Evolutionary conservation across 139 green algal genomes (phyloP), one percentile per base, ranked within the genome.

Genomic region (Coelastrella sp.): DNA sequence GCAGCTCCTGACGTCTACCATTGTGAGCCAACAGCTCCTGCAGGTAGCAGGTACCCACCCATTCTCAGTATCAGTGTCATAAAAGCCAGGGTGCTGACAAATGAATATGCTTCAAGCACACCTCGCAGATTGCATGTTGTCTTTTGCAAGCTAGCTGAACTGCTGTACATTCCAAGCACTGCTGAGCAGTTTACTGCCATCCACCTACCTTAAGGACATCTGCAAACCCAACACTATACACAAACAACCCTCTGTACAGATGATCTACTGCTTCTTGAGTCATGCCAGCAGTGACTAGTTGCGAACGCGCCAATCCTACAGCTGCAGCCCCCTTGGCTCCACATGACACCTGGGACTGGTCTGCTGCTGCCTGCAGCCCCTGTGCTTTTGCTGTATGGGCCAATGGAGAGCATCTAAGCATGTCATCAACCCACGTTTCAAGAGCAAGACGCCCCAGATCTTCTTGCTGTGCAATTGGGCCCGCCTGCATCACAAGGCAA

Each of bases 221-320:
- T 57, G 89, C 89, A 62, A 92, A 91, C 50, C 90, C 90, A 11
- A 92, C 82, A 21, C 87, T 91, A 67, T 93, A 92, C n/a, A 92
- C 90, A 63, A 91, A 92, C 79, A 94, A 79, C 17, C 35, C 30
- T 19, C 89, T 79, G 83, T 92, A 92, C 62, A 92, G 62, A 30
- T 86, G 73, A 45, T 94, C 87, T 4, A 91, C 68, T 37, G 62
- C 71, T 1, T 82, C 89, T 40, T 88, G 43, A n/a, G 63, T 79
- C 30, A 93, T 83, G 0, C 90, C 90, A 23, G 90, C 87, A 27
- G 85, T 87, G 17, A 74, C 41, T 30, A 91, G 87, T 83, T 91
- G 85, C 30, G 76, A 17, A 11, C 89, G 67, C n/a, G 89, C 83
- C 5, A 91, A 77, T 3, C 86, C 87, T 43, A 64, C 77, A 38